Percentiles rank a stretch among this genome's conserved stretches.
Evolutionary conservation across 352 stramenopile species (phyloP).

Genomic region (Pythium brassicae): DNA sequence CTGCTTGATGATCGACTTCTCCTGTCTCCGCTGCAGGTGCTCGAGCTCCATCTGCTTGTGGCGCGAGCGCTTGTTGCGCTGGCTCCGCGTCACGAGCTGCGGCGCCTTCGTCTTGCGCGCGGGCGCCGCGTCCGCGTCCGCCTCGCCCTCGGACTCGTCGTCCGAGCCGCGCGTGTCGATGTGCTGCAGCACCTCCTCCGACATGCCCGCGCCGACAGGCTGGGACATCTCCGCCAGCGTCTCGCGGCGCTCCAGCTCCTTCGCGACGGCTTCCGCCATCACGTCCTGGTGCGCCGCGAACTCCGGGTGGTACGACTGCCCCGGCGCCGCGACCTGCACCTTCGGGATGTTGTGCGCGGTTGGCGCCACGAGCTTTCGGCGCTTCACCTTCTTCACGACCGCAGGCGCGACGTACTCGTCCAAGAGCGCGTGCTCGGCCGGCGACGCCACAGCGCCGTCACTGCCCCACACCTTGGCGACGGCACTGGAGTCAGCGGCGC

Average conservation of each 20-base stretch:
- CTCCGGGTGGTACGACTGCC: constrained; percentile 85
- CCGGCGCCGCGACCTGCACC: constrained; percentile 65
- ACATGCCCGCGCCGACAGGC: constrained; percentile 53
- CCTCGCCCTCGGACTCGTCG: constrained; percentile 25
- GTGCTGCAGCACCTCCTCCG: constrained; percentile 74
- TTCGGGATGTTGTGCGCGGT: constrained; percentile 70
- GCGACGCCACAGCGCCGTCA: constrained; percentile 32
- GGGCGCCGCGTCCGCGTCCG: constrained; percentile 30
- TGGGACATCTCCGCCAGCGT: constrained; percentile 38
- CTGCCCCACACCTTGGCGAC: constrained; percentile 34
- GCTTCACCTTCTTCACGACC: constrained; percentile 50
- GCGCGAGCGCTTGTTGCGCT: constrained; percentile 75
- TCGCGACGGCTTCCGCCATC: constrained; percentile 60
- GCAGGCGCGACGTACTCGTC: constrained; percentile 63
- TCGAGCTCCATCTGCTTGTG: constrained; percentile 80
- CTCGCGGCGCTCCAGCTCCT: constrained; percentile 65
- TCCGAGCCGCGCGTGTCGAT: constrained; percentile 65
- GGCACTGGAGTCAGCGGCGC: constrained; percentile 10
- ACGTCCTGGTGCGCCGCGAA: constrained; percentile 80
- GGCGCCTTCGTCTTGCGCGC: constrained; percentile 35
- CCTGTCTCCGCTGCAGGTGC: constrained; percentile 46
- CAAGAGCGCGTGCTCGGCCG: constrained; percentile 30
- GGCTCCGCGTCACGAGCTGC: constrained; percentile 58
- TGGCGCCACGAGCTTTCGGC: constrained; percentile 46
- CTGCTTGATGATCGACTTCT: constrained; percentile 82